These are phyloP conservation scores for Ambrosiella cleistominuta DNA, from an alignment of 2,329 filamentous ascomycete genomes.

Conservation along the genomic window DNA sequence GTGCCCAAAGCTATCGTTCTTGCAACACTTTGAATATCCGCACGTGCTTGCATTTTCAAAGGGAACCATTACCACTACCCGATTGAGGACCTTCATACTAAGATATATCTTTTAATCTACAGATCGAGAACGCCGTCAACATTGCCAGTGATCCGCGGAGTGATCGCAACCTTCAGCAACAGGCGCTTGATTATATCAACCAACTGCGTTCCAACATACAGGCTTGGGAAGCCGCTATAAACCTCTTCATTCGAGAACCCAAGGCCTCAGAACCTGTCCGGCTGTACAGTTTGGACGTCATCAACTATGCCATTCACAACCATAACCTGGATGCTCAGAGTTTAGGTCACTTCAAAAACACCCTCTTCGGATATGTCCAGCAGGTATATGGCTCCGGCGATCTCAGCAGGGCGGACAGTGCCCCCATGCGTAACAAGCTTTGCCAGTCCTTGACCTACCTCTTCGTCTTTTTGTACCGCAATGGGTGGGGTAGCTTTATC, in stretches of 20 bases:
- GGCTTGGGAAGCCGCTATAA: slow-evolving; percentile 78
- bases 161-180: slow-evolving; percentile 55
- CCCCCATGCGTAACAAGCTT: slow-evolving; percentile 84
- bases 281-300: slow-evolving; percentile 74
- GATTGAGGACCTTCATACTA: neutral
- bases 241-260: slow-evolving; percentile 66
- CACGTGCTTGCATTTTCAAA: neutral
- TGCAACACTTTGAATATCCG: neutral
- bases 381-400: slow-evolving; percentile 49
- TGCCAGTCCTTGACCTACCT: slow-evolving; percentile 90
- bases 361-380: slow-evolving; percentile 63
- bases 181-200: slow-evolving; percentile 66
- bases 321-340: slow-evolving; percentile 57
- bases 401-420: slow-evolving; percentile 46
- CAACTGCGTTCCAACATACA: slow-evolving; percentile 67
- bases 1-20: neutral
- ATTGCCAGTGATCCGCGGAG: slow-evolving; percentile 76
- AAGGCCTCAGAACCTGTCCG: slow-evolving; percentile 68
- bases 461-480: slow-evolving; percentile 71
- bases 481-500: slow-evolving; percentile 77
- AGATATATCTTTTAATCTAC: slow-evolving; percentile 1
- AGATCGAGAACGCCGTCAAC: slow-evolving; percentile 91
- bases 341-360: slow-evolving; percentile 61
- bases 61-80: neutral
- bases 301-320: slow-evolving; percentile 78